A percentile compares a stretch with the other conserved stretches of the same genome.
phyloP scores from a whole-genome alignment of 2,329 filamentous ascomycete species.

The Phaeophleospora eucalypticola region DNA sequence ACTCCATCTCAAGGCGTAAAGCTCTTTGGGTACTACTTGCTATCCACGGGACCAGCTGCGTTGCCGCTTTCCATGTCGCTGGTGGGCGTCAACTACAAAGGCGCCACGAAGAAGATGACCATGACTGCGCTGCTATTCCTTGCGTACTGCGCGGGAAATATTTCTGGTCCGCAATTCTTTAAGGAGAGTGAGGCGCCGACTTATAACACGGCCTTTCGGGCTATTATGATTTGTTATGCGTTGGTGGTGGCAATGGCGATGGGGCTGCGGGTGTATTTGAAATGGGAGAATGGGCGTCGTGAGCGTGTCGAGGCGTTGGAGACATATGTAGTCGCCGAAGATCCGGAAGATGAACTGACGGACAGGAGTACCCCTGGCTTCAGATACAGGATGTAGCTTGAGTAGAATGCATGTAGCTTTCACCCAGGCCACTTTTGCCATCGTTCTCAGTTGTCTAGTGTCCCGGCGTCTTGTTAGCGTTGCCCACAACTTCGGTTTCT shows the following conservation, averaged over 20 bases:
- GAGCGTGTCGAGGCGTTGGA: conserved; percentile 4
- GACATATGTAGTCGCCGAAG: conserved; percentile 38
- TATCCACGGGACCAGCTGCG: conserved; percentile 51
- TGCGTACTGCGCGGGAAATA: conserved; percentile 46
- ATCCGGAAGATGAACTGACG: conserved; percentile 52
- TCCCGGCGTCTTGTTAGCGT: no score
- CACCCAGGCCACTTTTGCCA: no score
- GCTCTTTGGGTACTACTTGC: conserved; percentile 56
- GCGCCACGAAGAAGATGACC: conserved; percentile 37
- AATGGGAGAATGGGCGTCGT: conserved; percentile 43
- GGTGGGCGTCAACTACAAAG: conserved; percentile 51
- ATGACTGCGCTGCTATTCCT: conserved; percentile 42
- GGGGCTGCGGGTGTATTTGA: conserved; percentile 47
- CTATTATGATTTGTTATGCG: conserved; percentile 56
- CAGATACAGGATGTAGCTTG: conserved; percentile 50
- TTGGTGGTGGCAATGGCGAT: conserved; percentile 46
- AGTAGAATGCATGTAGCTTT: no score
- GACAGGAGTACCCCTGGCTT: conserved; percentile 59
- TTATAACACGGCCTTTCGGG: conserved; percentile 48
- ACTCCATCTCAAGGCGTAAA: conserved; percentile 43
- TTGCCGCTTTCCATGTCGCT: conserved; percentile 52
- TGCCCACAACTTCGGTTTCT: no score
- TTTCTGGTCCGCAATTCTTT: conserved; percentile 51
- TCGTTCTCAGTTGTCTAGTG: no score
- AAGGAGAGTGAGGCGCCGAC: conserved; percentile 40